These are phyloP conservation scores for Penicillium aurantiogriseum DNA, from an alignment of 2,329 filamentous ascomycete species.

Conservation along the genomic window DNA sequence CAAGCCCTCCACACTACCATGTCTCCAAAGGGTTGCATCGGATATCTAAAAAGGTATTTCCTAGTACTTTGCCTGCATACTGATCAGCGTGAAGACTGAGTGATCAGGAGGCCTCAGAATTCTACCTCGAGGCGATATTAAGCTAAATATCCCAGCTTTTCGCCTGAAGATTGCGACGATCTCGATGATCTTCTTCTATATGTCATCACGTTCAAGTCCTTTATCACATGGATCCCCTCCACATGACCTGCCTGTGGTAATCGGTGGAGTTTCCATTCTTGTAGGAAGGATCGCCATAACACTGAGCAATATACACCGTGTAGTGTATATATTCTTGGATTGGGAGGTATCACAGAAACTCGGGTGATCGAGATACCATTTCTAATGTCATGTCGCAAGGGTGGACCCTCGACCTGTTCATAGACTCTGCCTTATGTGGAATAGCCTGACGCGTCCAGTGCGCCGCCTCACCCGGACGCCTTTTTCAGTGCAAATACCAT, in stretches of 20 bases:
- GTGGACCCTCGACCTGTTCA: background rate
- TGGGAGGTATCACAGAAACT: background rate
- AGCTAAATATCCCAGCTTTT: background rate
- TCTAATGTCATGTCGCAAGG: background rate
- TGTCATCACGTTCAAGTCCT: conserved; percentile 2
- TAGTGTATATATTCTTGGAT: background rate
- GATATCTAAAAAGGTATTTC: background rate
- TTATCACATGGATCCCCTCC: conserved; percentile 15
- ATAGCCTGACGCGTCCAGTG: conserved; percentile 5
- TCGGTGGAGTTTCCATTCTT: background rate
- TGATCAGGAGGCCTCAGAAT: conserved; percentile 5
- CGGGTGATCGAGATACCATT: background rate
- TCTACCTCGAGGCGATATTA: background rate
- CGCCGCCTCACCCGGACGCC: conserved; percentile 8
- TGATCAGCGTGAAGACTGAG: background rate
- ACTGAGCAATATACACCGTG: conserved; percentile 4
- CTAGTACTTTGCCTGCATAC: background rate
- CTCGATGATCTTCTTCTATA: conserved; percentile 7
- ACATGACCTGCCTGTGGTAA: conserved; percentile 15
- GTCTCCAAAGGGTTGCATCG: conserved; percentile 7
- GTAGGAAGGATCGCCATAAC: conserved; percentile 3
- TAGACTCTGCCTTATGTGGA: conserved; percentile 1
- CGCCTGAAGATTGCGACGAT: conserved; percentile 7
- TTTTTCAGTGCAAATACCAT: conserved; percentile 39
- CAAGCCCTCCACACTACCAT: conserved; percentile 2